Evolutionary conservation across 352 stramenopile species (phyloP).

Genomic region (Phytophthora palmivora): DNA sequence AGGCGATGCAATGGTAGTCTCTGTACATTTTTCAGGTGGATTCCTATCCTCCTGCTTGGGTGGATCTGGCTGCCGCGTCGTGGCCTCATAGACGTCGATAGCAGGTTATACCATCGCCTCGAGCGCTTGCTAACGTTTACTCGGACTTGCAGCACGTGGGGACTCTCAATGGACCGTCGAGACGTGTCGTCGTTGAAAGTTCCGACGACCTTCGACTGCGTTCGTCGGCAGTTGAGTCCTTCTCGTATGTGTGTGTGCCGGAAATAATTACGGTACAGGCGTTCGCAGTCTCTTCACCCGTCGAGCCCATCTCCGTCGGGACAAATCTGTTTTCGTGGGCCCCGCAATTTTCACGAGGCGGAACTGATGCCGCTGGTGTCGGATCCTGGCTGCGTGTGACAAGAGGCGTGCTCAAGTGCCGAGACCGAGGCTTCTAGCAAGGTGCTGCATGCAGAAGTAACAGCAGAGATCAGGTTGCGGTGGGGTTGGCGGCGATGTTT

Average conservation of each 20-base stretch:
- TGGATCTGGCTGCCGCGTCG: slow-evolving; percentile 9
- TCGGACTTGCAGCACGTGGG: not conserved
- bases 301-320: slow-evolving; percentile 8
- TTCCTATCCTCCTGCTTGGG: slow-evolving; percentile 14
- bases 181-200: slow-evolving; percentile 18
- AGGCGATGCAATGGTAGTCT: slow-evolving; percentile 1
- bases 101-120: not conserved
- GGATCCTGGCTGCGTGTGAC: slow-evolving; percentile 35
- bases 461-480: not conserved
- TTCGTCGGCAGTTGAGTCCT: slow-evolving; percentile 25
- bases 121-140: not conserved
- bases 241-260: slow-evolving; percentile 21
- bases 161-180: no score
- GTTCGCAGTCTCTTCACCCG: slow-evolving; percentile 4
- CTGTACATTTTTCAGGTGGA: slow-evolving; percentile 29
- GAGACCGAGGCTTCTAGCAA: not conserved
- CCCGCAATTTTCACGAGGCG: slow-evolving; percentile 20
- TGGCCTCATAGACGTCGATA: no score
- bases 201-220: slow-evolving; percentile 30
- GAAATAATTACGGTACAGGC: slow-evolving; percentile 24
- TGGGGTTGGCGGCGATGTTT: not conserved
- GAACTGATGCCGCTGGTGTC: slow-evolving; percentile 14
- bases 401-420: slow-evolving; percentile 3
- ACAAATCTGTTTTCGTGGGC: slow-evolving; percentile 33
- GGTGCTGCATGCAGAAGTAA: not conserved